Evolutionary conservation across 116 monocot genomes (phyloP), one percentile per base, ranked within the genome.

Genomic region (Papilionanthe hybrid): DNA sequence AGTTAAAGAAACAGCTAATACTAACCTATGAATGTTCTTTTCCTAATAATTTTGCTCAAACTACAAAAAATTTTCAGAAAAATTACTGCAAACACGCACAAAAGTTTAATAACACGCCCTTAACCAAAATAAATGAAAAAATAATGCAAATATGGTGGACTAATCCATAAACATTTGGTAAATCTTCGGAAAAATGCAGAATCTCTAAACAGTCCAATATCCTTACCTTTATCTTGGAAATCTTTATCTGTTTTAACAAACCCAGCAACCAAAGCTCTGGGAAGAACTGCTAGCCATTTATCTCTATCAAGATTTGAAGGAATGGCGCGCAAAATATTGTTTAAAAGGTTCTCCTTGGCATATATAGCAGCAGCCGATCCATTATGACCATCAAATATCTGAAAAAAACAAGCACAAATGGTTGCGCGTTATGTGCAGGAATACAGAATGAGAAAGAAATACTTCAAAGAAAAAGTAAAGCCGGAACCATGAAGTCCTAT

Each of bases 351-450:
- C 49, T 93, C 93, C 82, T 91, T 91, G 9, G 93, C 27, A 75
- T 86, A 93, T 66, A 89, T 84, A 6, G 91, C 91, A 22, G 91
- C 91, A 9, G 79, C 83, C 67, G 66, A 87, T 17, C 93, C 93
- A 86, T 91, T 91, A 78, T 91, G 93, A 7, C 93, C 93, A 72
- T 93, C 91, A 69, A 90, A 93, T 72, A 93, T 79, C 93, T 90
- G 84, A 68, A 67, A 79, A 56, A 73, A 20, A 18, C 44, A 23
- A 76, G 45, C 10, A 28, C 45, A 10, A 68, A 68, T 68, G 22
- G 25, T 65, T 65, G 65, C 4, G 37, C 18, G 27, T 69, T 69
- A 32, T 69, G 37, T 63, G 63, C 6, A 12, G 7, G 1, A 17
- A 69, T 32, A 32, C 37, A 11, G 37, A 7, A 69, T 9, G 2